Base-by-base conservation (phyloP, 2,329 filamentous ascomycete genomes). In the Elsinoe fawcettii region DNA sequence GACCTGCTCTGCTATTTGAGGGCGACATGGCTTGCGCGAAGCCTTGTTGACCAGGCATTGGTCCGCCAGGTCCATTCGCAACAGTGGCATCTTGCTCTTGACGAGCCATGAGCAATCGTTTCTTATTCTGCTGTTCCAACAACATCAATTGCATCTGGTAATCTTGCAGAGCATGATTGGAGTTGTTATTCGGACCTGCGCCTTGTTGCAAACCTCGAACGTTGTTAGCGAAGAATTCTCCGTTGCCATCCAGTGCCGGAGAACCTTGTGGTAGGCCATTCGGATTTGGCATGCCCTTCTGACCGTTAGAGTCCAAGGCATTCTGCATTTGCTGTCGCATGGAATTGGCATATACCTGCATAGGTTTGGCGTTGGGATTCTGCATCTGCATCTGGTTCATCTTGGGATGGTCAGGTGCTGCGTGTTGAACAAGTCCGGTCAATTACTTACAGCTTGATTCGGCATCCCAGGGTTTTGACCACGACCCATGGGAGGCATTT, bases 81-180 rank as follows among this genome's bases (percentile, higher is more conserved):
- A 84, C 79, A 66, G 74, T 82, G 9, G 37, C 41, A 61, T 91
- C 88, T 70, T 92, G 87, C 68, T 90, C 83, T 71, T 84, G 86
- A 16, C 88, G 83, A 36, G 88, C 88, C 87, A 90, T 90, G 77
- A 90, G 84, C 51, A 92, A 77, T 16, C 88, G 79, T 72, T 90
- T 91, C 77, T 91, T 92, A 66, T 92, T 92, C 72, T 92, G 87
- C 71, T 91, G 88, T 72, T 92, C 88, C 14, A 92, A 79, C 51
- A 91, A 74, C 88, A 91, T 92, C 68, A 92, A 74, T 70, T 92
- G 88, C 87, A 91, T 91, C 74, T 92, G 88, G 66, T 92, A 92
- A 70, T 93, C 88, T 71, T 91, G 87, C 46, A 92, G 77, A 20
- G 88, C 88, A 69, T 91, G 87, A 68, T 90, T 92, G 71, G 85